Evolutionary conservation across 495 filamentous ascomycete genomes (phyloP).

Genomic region (Aspergillus coremiiformis): DNA sequence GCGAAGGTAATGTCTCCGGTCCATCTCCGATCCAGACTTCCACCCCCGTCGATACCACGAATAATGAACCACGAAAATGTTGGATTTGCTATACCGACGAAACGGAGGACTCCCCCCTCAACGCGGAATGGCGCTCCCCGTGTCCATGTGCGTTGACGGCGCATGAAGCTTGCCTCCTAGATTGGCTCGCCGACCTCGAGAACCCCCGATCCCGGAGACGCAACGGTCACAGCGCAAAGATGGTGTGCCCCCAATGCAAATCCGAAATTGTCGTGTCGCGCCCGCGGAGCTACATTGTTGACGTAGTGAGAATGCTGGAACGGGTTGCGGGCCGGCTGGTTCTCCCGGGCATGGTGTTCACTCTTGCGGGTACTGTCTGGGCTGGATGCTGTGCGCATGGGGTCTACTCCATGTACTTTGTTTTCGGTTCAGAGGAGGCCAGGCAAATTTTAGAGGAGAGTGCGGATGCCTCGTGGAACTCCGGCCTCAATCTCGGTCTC

Average conservation of each 20-base stretch:
- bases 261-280: conserved; percentile 66
- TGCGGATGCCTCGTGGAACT: conserved; percentile 33
- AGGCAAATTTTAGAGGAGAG: conserved; percentile 39
- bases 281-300: conserved; percentile 60
- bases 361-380: conserved; percentile 47
- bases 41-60: conserved; percentile 10
- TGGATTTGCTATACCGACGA: conserved; percentile 91
- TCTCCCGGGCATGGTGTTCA: conserved; percentile 50
- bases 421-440: conserved; percentile 58
- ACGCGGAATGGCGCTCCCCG: conserved; percentile 72
- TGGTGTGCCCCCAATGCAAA: conserved; percentile 86
- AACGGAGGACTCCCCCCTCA: conserved; percentile 61
- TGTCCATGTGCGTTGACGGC: conserved; percentile 85
- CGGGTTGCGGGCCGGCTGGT: conserved; percentile 48
- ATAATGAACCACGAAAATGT: conserved; percentile 59
- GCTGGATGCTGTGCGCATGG: conserved; percentile 53
- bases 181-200: conserved; percentile 85
- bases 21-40: conserved; percentile 15
- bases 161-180: conserved; percentile 82
- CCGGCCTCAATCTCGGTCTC: conserved; percentile 45
- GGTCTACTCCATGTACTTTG: conserved; percentile 49
- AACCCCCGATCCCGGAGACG: conserved; percentile 46
- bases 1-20: conserved; percentile 4
- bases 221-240: conserved; percentile 42
- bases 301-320: conserved; percentile 48